Evolutionary conservation across 441 rosid genomes (phyloP).

Genomic region (Cnidoscolus chayamansa): DNA sequence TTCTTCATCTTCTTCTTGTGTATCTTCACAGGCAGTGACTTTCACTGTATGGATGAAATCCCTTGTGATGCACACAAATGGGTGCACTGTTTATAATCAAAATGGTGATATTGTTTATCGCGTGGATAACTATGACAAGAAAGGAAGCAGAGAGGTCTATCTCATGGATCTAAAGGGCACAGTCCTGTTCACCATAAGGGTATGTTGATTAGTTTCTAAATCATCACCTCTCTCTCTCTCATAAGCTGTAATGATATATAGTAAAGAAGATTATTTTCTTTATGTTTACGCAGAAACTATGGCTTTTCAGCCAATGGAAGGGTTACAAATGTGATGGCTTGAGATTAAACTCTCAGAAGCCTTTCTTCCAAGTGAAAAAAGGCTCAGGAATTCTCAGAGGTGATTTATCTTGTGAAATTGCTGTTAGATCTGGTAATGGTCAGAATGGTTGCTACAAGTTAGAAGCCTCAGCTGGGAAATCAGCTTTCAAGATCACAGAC

Average conservation of each 20-base stretch:
- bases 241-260: no score
- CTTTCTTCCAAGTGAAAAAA: conserved; percentile 37
- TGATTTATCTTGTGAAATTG: conserved; percentile 41
- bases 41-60: conserved; percentile 93
- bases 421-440: conserved; percentile 21
- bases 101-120: conserved; percentile 61
- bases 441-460: conserved; percentile 18
- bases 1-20: conserved; percentile 13
- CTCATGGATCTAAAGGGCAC: conserved; percentile 66
- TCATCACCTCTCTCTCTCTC: no score
- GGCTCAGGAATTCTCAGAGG: conserved; percentile 23
- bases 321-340: conserved; percentile 49
- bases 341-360: conserved; percentile 29
- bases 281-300: conserved; percentile 35
- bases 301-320: conserved; percentile 52
- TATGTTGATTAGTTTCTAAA: conserved; percentile 6
- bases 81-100: conserved; percentile 69
- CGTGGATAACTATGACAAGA: conserved; percentile 66
- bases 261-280: not conserved
- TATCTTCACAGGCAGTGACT: conserved; percentile 42
- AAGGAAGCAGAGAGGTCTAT: conserved; percentile 51
- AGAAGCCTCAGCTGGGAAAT: conserved; percentile 40
- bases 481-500: conserved; percentile 48
- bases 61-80: conserved; percentile 61
- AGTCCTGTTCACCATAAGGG: conserved; percentile 66